Percentiles rank a stretch among this genome's conserved stretches.
These are phyloP conservation scores for Cutaneotrichosporon cutaneum DNA, from an alignment of 1,284 basidiomycete genomes.

Conservation along the genomic window DNA sequence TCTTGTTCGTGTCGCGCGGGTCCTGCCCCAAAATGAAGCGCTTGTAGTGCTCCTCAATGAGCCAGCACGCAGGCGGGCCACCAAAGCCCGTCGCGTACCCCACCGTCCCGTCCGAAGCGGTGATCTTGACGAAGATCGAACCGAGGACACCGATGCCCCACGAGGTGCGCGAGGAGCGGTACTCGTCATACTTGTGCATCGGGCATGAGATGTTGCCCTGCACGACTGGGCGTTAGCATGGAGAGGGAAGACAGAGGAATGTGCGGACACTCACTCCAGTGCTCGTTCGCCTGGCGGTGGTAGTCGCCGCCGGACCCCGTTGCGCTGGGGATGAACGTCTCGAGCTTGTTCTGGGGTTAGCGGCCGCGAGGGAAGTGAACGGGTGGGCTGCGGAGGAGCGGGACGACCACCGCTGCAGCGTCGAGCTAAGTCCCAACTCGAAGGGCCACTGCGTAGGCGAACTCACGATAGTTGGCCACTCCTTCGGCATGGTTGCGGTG, in stretches of 20 bases:
- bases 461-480: constrained; percentile 31
- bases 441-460: too few relatives aligned
- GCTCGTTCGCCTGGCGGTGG: constrained; percentile 52
- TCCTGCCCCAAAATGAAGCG: constrained; percentile 59
- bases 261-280: constrained; percentile 45
- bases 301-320: constrained; percentile 59
- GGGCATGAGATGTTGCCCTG: constrained; percentile 53
- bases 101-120: constrained; percentile 57
- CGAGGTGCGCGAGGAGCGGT: constrained; percentile 55
- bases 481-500: constrained; percentile 18
- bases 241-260: too few relatives aligned
- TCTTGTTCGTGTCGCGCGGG: constrained; percentile 57
- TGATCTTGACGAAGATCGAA: constrained; percentile 57
- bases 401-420: too few relatives aligned
- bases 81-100: constrained; percentile 60
- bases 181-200: constrained; percentile 57
- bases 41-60: constrained; percentile 59
- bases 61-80: constrained; percentile 60
- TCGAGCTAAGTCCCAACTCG: too few relatives aligned
- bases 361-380: not conserved
- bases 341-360: constrained; percentile 45
- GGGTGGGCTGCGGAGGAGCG: too few relatives aligned
- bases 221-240: constrained; percentile 37
- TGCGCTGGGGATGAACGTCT: constrained; percentile 54
- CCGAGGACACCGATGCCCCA: constrained; percentile 56